Percentiles rank a stretch among this genome's conserved stretches.
phyloP scores from a whole-genome alignment of 148 eudicot genomes.

The Nyssa sinensis region DNA sequence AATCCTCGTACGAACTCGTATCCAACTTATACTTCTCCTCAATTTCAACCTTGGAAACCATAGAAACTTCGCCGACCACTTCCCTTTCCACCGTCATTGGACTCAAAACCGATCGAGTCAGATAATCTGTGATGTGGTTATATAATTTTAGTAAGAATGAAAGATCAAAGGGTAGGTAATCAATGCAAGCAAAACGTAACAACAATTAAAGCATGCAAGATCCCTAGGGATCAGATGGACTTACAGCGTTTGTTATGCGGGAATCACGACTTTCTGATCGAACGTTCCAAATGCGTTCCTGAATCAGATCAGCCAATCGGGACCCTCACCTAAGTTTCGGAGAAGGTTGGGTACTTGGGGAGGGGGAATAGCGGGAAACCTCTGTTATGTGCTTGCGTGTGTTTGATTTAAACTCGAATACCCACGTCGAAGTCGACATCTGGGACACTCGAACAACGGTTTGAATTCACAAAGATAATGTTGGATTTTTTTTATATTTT shows the following conservation, averaged over 20 bases:
- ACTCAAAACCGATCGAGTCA: background rate
- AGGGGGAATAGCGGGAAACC: slow-evolving; percentile 22
- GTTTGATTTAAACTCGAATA: slow-evolving; percentile 16
- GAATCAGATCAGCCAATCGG: slow-evolving; percentile 15
- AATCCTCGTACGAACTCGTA: slow-evolving; percentile 49
- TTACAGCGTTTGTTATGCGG: slow-evolving; percentile 14
- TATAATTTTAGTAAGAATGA: background rate
- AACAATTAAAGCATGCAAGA: background rate
- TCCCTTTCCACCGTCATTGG: slow-evolving; percentile 41
- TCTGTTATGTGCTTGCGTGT: background rate
- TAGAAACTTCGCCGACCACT: slow-evolving; percentile 19
- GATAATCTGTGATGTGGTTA: slow-evolving; percentile 1
- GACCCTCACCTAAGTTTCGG: slow-evolving; percentile 5
- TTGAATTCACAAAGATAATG: no score
- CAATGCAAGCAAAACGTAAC: background rate
- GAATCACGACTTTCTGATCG: slow-evolving; percentile 8
- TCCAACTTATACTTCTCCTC: slow-evolving; percentile 40
- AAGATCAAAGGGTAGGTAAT: slow-evolving; percentile 3
- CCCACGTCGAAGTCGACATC: no score
- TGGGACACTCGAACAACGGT: no score
- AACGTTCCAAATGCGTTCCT: slow-evolving; percentile 7
- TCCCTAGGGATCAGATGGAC: slow-evolving; percentile 1
- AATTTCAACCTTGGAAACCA: slow-evolving; percentile 23
- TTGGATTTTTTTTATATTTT: no score
- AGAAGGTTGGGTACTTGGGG: slow-evolving; percentile 32